Base-by-base conservation (phyloP, 2,329 filamentous ascomycete species). In the Cryphonectria parasitica region DNA sequence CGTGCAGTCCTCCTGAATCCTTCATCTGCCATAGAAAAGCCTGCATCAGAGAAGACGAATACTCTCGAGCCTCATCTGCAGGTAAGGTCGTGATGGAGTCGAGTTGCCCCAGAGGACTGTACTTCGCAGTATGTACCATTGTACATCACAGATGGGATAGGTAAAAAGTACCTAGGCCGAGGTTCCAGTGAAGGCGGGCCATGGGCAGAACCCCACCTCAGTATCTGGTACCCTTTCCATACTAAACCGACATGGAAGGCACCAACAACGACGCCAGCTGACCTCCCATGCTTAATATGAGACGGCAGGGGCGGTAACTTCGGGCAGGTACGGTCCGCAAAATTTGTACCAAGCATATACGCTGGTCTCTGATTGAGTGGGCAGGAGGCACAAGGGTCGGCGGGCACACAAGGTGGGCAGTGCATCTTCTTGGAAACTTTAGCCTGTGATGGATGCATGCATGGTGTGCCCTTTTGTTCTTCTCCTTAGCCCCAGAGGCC, bases 271-370 rank as follows among this genome's bases (percentile, higher is more conserved):
- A 28, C 61, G 45, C 22, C 61, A 64, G 61, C 61, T 64, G 61
- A 64, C 61, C 61, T 41, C n/a, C 36, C 60, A 41, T 41, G 39
- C n/a, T 19, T 13, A 63, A 56, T 36, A 41, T 28, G 25, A 39
- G 17, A 45, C 39, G 62, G 52, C 45, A 66, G 34, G 49, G 39
- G 52, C 64, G 52, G n/a, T 64, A 64, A 64, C 19, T 64, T 66
- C 64, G 52, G 64, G 64, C 64, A 66, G 64, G 64, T 66, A 43
- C n/a, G 64, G 49, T 66, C 52, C 52, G 64, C 36, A 41, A 36
- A 25, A 13, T 25, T 34, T 11, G 31, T 60, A 17, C 56, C 56
- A 60, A 60, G 56, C 56, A 60, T 34, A 5, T 58, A 58, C 54
- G 54, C 54, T 19, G 54, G 54, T 34, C 54, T 58, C 52, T 58